Base-by-base conservation (phyloP, 2,329 filamentous ascomycete species). In the Fusarium mexicanum region DNA sequence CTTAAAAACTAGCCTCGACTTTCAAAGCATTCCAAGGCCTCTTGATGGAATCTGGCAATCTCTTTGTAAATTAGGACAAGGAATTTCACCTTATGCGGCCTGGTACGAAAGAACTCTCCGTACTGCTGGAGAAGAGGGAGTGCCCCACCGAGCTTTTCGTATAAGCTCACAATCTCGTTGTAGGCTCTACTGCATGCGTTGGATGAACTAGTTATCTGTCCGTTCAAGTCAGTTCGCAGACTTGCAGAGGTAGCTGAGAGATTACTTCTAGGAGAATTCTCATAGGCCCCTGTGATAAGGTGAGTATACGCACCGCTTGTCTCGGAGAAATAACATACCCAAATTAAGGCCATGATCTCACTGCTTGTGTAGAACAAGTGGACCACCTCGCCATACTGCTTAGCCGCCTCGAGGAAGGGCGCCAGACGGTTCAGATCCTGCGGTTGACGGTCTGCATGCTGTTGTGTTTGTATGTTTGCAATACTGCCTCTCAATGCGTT, bases 131-230 rank as follows among this genome's bases (percentile, higher is more conserved):
- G 8, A 24, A 51, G 31, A 13, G 47, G 47, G 2, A 51, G 11
- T 11, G 47, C 47, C 8, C 35, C 31, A 0, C 47, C 47, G 0
- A 51, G 0, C 16, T 33, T 31, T 18, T 35, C 0, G 16, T 51
- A 51, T 9, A 35, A 7, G 1, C 16, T 22, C 2, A 51, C 22
- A 18, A 51, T 16, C 2, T 51, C 16, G 3, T 7, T 8, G 0
- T 35, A 51, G 6, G 46, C 46, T 2, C 8, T 24, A 0, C 0
- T 7, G 0, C 11, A 7, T 3, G 0, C 0, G 0, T 0, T 11
- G 0, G 46, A 48, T 13, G 47, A 50, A 24, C 16, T 51, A 6
- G 29, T 48, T 48, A 3, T 22, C 46, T 48, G 9, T 16, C 13
- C 6, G 0, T 13, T 17, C 0, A 4, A 22, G 46, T 48, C 9